Evolutionary conservation across 345 rosid species (phyloP), one percentile per base, ranked within the genome.

Genomic region (Rhizophora mangle): DNA sequence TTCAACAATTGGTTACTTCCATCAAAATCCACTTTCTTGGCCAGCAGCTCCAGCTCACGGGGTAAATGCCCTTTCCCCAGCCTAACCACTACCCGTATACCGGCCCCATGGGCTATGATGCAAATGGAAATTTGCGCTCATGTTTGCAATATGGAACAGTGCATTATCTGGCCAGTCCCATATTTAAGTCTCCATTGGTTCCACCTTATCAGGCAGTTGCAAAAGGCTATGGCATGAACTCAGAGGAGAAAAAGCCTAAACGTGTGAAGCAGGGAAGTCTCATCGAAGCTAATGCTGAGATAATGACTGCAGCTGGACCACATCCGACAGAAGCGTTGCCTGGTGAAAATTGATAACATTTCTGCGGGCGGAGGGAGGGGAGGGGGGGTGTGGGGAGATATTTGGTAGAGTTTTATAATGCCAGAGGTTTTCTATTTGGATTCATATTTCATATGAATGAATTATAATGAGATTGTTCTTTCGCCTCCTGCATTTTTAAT

Each of bases 1-100:
- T 78, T 63, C 96, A 64, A 68, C 88, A 34, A 67, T 86, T 87
- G 88, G 88, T 69, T 92, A 90, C 84, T 92, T 85, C 73, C 96
- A 81, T 78, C 94, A 88, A 78, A 86, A 80, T 80, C 89, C 88
- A 62, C 84, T 88, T 74, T 79, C 96, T 20, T 95, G 96, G 98
- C 72, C 92, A 22, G 80, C 90, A 59, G 82, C 76, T 74, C 85
- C 96, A 9, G 73, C 86, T 47, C 85, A 75, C 70, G 96, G 92
- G 61, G 74, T 89, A 49, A 49, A 74, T 84, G 81, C 76, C 86
- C 29, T 87, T 75, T 27, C 75, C 88, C 26, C 89, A 84, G 54
- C 86, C 86, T 31, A 86, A 80, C 79, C 87, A 77, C 64, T 88
- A 88, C 76, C 63, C 85, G 27, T 95, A 87, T 78, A 69, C 89